These are phyloP conservation scores for Myxozyma neglecta DNA, from an alignment of 805 yeast species.

Conservation along the genomic window DNA sequence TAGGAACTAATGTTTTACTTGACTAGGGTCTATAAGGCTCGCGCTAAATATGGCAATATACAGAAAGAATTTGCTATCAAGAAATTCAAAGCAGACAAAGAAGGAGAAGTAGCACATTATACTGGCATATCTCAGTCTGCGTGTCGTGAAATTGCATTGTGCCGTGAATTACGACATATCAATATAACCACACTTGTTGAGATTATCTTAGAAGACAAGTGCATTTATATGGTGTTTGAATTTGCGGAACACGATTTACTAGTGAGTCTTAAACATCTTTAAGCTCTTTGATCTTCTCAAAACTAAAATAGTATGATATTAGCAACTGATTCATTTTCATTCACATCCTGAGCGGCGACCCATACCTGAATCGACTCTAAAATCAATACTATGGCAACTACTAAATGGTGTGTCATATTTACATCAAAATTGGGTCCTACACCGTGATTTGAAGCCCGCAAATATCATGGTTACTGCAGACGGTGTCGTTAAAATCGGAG, in stretches of 20 bases:
- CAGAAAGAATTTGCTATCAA: slow-evolving; percentile 73
- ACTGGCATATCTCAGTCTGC: slow-evolving; percentile 97
- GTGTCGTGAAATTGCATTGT: slow-evolving; percentile 91
- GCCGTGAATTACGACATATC: slow-evolving; percentile 78
- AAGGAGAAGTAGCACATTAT: slow-evolving; percentile 82
- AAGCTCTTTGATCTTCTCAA: too few relatives aligned
- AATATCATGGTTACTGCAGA: slow-evolving; percentile 90
- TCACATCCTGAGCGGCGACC: slow-evolving; percentile 81
- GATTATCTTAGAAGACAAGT: slow-evolving; percentile 80
- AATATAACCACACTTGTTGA: slow-evolving; percentile 81
- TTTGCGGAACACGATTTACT: slow-evolving; percentile 93
- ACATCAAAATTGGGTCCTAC: slow-evolving; percentile 95
- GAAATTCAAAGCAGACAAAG: slow-evolving; percentile 91
- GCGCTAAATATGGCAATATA: slow-evolving; percentile 43
- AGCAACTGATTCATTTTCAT: slow-evolving; percentile 89
- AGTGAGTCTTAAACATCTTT: slow-evolving; percentile 1
- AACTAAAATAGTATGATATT: too few relatives aligned
- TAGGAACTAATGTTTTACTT: neutral
- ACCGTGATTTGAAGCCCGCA: slow-evolving; percentile 95
- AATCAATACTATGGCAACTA: slow-evolving; percentile 89
- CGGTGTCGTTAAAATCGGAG: slow-evolving; percentile 95
- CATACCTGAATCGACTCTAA: slow-evolving; percentile 75
- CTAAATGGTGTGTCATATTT: slow-evolving; percentile 85
- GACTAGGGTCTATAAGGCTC: slow-evolving; percentile 80
- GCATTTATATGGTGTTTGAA: slow-evolving; percentile 92